Conservation (phyloP, 371 early-diverging fungal genomes). For the Massospora cicadina region DNA sequence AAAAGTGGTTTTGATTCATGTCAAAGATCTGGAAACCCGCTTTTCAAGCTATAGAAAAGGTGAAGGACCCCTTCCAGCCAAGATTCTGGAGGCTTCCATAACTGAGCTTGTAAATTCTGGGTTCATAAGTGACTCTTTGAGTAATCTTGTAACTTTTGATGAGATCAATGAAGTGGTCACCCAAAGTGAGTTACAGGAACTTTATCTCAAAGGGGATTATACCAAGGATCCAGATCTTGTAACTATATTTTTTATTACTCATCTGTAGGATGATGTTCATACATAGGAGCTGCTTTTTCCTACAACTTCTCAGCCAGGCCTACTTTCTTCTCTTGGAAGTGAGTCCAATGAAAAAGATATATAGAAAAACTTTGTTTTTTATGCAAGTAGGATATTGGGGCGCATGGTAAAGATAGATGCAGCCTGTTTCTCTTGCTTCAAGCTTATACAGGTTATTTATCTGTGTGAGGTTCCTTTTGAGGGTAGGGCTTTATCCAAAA, state of each 20-base stretch:
- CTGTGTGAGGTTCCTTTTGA: slow-evolving; percentile 20
- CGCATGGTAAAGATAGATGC: background rate
- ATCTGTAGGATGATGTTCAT: background rate
- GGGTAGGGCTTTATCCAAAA: slow-evolving; percentile 21
- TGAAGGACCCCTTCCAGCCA: background rate
- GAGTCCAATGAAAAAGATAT: background rate
- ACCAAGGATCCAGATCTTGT: background rate
- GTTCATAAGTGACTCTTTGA: background rate
- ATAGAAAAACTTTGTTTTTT: background rate
- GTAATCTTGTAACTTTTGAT: background rate
- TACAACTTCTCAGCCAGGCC: background rate
- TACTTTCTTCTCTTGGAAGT: background rate
- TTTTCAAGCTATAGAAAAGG: background rate
- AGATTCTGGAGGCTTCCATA: background rate
- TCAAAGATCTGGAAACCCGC: background rate
- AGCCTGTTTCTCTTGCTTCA: slow-evolving; percentile 16
- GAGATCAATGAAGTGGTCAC: background rate
- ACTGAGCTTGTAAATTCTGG: background rate
- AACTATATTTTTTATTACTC: background rate
- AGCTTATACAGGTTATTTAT: slow-evolving; percentile 28
- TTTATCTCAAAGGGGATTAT: background rate
- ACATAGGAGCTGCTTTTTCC: background rate
- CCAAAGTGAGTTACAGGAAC: background rate
- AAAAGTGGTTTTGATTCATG: slow-evolving; percentile 1
- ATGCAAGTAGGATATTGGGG: background rate